Conservation (phyloP, 2,329 filamentous ascomycete species). For the Sporothrix euskadiensis region DNA sequence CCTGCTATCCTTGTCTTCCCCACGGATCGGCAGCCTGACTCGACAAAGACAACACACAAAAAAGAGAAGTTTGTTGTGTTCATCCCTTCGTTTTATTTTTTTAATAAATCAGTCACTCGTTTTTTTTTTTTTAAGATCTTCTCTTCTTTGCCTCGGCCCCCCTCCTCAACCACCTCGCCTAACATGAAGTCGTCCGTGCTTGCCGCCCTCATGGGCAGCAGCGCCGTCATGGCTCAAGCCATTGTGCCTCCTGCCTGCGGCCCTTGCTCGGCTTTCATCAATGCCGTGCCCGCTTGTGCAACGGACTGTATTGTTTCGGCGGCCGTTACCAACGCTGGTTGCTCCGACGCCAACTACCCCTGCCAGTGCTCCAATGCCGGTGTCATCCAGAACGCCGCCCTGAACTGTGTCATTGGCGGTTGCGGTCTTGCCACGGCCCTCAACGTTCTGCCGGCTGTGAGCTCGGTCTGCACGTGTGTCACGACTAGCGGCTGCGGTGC, state of each 20-base stretch:
- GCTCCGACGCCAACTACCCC: constrained; percentile 9
- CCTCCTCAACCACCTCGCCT: background rate
- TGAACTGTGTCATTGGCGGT: constrained; percentile 23
- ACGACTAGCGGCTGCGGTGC: background rate
- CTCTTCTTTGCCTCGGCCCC: background rate
- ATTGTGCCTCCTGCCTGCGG: constrained; percentile 9
- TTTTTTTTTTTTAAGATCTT: background rate
- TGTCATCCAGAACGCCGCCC: constrained; percentile 19
- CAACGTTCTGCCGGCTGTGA: background rate
- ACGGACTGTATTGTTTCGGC: constrained; percentile 9
- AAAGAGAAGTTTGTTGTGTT: constrained; percentile 7
- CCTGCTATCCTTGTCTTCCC: constrained; percentile 3
- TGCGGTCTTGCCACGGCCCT: constrained; percentile 20
- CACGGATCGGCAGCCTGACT: constrained; percentile 17
- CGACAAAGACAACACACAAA: constrained; percentile 3
- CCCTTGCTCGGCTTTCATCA: background rate
- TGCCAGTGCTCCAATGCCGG: constrained; percentile 26
- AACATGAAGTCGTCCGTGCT: constrained; percentile 9
- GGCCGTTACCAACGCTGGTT: constrained; percentile 11
- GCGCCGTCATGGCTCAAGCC: background rate
- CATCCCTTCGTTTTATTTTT: constrained; percentile 2
- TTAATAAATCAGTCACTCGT: constrained; percentile 12
- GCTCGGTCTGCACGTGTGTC: background rate
- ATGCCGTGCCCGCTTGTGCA: constrained; percentile 14
- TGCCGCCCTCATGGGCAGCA: constrained; percentile 9